A percentile compares a stretch with the other conserved stretches of the same genome.
phyloP scores from a whole-genome alignment of 176 grass and related monocot species.

The Miscanthus lutarioriparius region DNA sequence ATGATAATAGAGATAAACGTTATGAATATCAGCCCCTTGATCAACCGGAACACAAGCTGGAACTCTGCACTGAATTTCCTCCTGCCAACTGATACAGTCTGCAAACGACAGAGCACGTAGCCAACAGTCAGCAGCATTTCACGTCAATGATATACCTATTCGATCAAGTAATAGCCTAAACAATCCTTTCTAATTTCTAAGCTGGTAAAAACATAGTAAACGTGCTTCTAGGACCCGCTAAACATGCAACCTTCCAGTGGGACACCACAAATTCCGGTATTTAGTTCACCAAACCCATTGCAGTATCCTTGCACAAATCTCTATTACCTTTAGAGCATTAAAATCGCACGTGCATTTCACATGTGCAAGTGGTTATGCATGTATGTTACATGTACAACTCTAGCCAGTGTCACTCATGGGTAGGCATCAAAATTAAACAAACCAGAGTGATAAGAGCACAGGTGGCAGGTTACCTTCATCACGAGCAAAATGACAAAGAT shows the following conservation, averaged over 20 bases:
- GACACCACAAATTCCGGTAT: neutral
- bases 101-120: neutral
- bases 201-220: neutral
- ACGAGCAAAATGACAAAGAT: slow-evolving; percentile 79
- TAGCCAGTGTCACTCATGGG: neutral
- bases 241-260: neutral
- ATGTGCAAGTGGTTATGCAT: neutral
- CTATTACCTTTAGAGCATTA: neutral
- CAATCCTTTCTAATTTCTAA: neutral
- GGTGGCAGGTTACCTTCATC: slow-evolving; percentile 63
- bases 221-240: neutral
- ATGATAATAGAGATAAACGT: slow-evolving; percentile 74
- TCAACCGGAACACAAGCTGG: slow-evolving; percentile 90
- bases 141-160: neutral
- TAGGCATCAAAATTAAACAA: slow-evolving; percentile 11
- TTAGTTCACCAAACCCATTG: neutral
- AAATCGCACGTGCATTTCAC: neutral
- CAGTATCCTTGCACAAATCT: neutral
- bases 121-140: neutral
- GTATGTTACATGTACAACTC: neutral
- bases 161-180: neutral
- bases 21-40: slow-evolving; percentile 90
- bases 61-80: slow-evolving; percentile 77
- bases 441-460: neutral
- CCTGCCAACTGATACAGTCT: slow-evolving; percentile 78